phyloP scores from a whole-genome alignment of 768 basidiomycete species.

The Mycena indigotica region DNA sequence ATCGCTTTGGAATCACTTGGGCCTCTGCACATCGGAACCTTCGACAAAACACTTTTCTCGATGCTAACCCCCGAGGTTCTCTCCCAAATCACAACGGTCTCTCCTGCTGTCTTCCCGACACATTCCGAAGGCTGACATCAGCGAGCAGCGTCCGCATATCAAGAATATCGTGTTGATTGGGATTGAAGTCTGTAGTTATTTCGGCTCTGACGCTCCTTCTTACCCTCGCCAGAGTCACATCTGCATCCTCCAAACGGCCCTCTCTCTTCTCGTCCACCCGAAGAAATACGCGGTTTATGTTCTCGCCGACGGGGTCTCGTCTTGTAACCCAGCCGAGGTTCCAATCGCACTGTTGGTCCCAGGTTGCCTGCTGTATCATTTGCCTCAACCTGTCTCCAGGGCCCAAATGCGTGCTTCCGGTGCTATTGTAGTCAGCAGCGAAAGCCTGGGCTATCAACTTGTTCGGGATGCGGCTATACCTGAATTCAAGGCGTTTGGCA shows the following conservation, averaged over 20 bases:
- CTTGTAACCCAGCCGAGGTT: conserved; percentile 78
- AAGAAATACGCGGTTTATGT: conserved; percentile 56
- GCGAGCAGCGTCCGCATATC: conserved; percentile 41
- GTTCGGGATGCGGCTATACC: conserved; percentile 66
- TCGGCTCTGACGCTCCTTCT: conserved; percentile 3
- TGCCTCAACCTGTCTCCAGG: not conserved
- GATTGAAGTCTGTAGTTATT: conserved; percentile 67
- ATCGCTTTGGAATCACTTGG: conserved; percentile 59
- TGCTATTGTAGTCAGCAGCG: conserved; percentile 76
- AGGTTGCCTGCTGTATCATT: not conserved
- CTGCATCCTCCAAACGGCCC: conserved; percentile 82
- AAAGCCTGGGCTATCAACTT: conserved; percentile 78
- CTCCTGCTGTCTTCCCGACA: not conserved
- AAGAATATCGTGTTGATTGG: conserved; percentile 78
- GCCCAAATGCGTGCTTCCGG: conserved; percentile 68
- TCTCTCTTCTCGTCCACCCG: conserved; percentile 57
- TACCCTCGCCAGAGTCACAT: conserved; percentile 67
- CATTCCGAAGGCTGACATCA: not conserved
- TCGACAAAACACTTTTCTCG: conserved; percentile 82
- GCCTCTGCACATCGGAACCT: conserved; percentile 57
- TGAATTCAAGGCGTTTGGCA: conserved; percentile 72
- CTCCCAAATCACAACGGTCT: conserved; percentile 40
- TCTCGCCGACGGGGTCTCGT: conserved; percentile 83
- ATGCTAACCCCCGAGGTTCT: conserved; percentile 78
- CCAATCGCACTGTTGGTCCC: conserved; percentile 63